Evolutionary conservation across 2,329 filamentous ascomycete genomes (phyloP), one percentile per base, ranked within the genome.

Genomic region (Diaporthe sp.): DNA sequence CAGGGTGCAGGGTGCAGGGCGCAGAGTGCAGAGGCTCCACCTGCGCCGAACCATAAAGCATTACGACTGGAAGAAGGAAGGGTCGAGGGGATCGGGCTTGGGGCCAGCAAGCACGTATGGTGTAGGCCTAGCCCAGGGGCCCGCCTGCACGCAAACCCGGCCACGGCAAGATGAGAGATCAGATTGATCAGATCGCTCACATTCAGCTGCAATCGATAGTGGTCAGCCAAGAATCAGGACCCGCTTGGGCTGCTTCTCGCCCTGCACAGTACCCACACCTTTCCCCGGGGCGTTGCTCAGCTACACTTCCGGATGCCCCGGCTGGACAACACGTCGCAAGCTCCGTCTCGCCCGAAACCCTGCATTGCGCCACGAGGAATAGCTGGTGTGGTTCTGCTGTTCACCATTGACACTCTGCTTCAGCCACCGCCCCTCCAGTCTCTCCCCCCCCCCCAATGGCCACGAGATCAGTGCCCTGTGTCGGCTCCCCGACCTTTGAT

Each of bases 401-500:
- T 58, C 13, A 27, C 51, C 22, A 17, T 61, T 25, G 17, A 58
- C 8, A 27, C 22, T 51, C 42, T 10, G 35, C 35, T 37, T 10
- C 5, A 37, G 5, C 10, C 35, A 6, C 19, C 9, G 19, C 44
- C 19, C n/a, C n/a, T 37, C 35, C 5, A 37, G 5, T 37, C 35
- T 37, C 19, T 22, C 44, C 44, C 19, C n/a, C n/a, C n/a, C n/a
- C 30, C 7, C 35, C 50, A 17, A 75, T 75, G 74, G 74, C 73
- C 10, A 71, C 35, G 42, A 80, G 75, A 50, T 81, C 83, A 66
- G 77, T 78, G 17, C 81, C 84, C 77, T 89, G 87, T 79, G 82
- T 86, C 61, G 87, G 86, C 71, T 86, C 82, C 63, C 81, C 84
- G 35, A 77, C 80, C 44, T 88, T 89, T 77, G 81, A 83, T 47